Conservation (phyloP, 371 early-diverging fungal species). For the Mucor indicus region DNA sequence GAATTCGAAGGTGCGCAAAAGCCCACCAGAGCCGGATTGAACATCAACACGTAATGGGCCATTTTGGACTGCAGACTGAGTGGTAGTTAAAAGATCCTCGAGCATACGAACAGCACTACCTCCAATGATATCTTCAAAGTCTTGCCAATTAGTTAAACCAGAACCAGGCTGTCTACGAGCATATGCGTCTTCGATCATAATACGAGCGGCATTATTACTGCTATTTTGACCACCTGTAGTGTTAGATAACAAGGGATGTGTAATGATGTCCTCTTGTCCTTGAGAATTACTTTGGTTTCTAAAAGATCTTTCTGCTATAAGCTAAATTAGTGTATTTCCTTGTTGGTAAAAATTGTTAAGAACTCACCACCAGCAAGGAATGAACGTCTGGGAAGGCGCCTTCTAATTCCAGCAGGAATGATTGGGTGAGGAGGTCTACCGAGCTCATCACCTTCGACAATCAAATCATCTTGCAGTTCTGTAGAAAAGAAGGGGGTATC, state of each 20-base stretch:
- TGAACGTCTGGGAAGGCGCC: constrained; percentile 22
- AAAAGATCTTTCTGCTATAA: constrained; percentile 28
- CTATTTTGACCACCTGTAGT: constrained; percentile 8
- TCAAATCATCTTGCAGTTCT: constrained; percentile 27
- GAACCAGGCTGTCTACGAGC: constrained; percentile 16
- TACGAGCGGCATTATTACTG: background rate
- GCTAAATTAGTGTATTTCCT: too few relatives aligned
- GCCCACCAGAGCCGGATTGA: constrained; percentile 37
- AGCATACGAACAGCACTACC: constrained; percentile 68
- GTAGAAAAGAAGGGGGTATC: constrained; percentile 57
- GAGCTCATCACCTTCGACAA: constrained; percentile 34
- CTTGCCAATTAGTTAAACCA: constrained; percentile 51
- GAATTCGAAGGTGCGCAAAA: constrained; percentile 44
- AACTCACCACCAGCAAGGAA: constrained; percentile 23
- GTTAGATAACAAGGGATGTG: constrained; percentile 71
- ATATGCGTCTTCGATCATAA: constrained; percentile 9
- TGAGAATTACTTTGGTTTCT: constrained; percentile 12
- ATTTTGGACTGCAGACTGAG: constrained; percentile 26
- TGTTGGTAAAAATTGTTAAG: background rate
- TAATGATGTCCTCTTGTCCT: constrained; percentile 55
- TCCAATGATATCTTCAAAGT: constrained; percentile 71
- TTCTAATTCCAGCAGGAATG: constrained; percentile 22
- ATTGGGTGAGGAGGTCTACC: constrained; percentile 36
- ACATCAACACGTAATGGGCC: constrained; percentile 56
- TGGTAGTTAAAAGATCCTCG: constrained; percentile 59